Percentiles rank a stretch among this genome's conserved stretches.
phyloP scores from a whole-genome alignment of 805 yeast genomes.

The Suhomyces sp. region DNA sequence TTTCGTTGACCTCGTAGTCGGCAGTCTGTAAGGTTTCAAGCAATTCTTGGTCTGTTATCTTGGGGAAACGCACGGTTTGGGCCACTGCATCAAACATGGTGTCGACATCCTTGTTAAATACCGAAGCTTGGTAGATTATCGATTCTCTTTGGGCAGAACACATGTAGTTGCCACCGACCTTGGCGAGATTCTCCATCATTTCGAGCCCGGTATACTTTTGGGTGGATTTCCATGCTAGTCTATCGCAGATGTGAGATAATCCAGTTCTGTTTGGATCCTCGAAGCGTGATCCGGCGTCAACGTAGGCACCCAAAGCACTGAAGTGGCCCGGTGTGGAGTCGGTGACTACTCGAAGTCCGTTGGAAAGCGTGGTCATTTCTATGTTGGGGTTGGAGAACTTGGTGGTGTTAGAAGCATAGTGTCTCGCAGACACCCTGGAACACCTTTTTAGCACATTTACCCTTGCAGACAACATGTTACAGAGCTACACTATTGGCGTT shows the following conservation, averaged over 20 bases:
- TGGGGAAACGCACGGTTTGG: conserved; percentile 76
- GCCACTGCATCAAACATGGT: conserved; percentile 72
- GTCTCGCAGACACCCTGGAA: not conserved
- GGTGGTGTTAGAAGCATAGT: not conserved
- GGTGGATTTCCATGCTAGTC: conserved; percentile 81
- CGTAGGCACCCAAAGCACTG: conserved; percentile 82
- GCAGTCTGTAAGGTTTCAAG: conserved; percentile 71
- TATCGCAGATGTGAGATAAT: conserved; percentile 76
- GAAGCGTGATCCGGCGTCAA: conserved; percentile 87
- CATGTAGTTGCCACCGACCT: conserved; percentile 91
- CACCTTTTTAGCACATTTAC: not conserved
- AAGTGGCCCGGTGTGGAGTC: conserved; percentile 89
- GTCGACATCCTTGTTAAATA: conserved; percentile 81
- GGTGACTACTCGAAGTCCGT: conserved; percentile 81
- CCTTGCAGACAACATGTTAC: not conserved
- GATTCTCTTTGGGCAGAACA: conserved; percentile 91
- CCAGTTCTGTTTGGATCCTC: conserved; percentile 65
- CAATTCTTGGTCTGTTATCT: conserved; percentile 64
- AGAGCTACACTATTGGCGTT: not conserved
- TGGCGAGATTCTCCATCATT: conserved; percentile 73
- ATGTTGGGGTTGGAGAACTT: conserved; percentile 14
- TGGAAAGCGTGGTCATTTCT: conserved; percentile 47
- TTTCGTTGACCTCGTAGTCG: conserved; percentile 77
- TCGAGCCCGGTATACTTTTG: conserved; percentile 54
- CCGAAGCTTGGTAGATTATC: conserved; percentile 90